These are phyloP conservation scores for Auricularia sp. DNA, from an alignment of 768 basidiomycete species.

Conservation along the genomic window DNA sequence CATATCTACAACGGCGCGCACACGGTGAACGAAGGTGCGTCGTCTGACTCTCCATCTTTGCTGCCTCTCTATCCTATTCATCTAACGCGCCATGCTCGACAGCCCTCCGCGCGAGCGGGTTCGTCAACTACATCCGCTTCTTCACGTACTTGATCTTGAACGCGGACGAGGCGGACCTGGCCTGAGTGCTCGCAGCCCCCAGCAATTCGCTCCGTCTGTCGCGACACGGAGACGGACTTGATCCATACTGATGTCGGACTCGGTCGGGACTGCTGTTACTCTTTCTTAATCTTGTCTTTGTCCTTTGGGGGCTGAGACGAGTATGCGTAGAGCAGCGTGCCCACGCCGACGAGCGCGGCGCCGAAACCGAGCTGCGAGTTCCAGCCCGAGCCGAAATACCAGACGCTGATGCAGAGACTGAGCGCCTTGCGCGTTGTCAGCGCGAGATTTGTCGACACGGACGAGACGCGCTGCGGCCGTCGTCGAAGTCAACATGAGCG, in stretches of 20 bases:
- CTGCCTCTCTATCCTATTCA: not conserved
- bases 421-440: conserved; percentile 74
- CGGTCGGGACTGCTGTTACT: not conserved
- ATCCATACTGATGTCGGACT: too few relatives aligned
- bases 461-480: conserved; percentile 50
- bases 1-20: conserved; percentile 1
- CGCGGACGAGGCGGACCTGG: conserved; percentile 26
- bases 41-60: not conserved
- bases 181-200: not conserved
- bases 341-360: conserved; percentile 63
- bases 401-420: conserved; percentile 70
- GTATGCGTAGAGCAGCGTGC: conserved; percentile 50
- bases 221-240: too few relatives aligned
- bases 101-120: not conserved
- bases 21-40: conserved; percentile 6
- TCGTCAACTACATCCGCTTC: conserved; percentile 34
- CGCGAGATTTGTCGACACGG: conserved; percentile 73
- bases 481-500: not conserved
- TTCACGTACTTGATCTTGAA: conserved; percentile 37
- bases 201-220: not conserved
- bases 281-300: not conserved
- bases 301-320: not conserved
- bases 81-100: not conserved
- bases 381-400: conserved; percentile 75
- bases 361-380: conserved; percentile 55